Evolutionary conservation across 192 early-diverging fungal genomes (phyloP).

Genomic region (Coemansia guatemalensis): DNA sequence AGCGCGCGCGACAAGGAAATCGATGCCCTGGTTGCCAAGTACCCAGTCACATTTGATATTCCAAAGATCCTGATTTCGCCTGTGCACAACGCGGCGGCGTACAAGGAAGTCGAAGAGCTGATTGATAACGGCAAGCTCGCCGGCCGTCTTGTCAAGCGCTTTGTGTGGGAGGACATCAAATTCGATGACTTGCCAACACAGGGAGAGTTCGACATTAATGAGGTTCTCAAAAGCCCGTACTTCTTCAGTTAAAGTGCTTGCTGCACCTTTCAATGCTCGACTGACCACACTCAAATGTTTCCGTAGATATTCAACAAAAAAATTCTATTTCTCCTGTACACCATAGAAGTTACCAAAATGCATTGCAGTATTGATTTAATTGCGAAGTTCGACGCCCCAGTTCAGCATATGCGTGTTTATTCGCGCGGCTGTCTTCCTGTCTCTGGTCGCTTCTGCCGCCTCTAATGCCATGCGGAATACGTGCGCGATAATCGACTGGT

Average conservation of each 20-base stretch:
- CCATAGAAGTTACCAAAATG: neutral
- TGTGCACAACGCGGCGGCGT: neutral
- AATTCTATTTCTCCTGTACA: neutral
- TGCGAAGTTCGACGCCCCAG: conserved; percentile 20
- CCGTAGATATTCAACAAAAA: neutral
- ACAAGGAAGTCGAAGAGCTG: conserved; percentile 8
- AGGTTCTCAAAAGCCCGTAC: conserved; percentile 79
- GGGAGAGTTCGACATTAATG: conserved; percentile 82
- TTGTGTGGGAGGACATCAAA: conserved; percentile 59
- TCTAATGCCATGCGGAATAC: conserved; percentile 43
- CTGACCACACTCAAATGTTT: neutral
- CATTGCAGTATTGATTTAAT: neutral
- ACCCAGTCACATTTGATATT: conserved; percentile 4
- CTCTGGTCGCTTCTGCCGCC: conserved; percentile 11
- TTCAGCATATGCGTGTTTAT: conserved; percentile 31
- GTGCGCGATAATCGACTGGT: conserved; percentile 10
- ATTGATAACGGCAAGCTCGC: conserved; percentile 20
- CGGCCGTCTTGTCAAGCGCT: conserved; percentile 20
- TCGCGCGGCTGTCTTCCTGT: conserved; percentile 3
- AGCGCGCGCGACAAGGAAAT: conserved; percentile 37
- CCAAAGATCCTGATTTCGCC: conserved; percentile 12
- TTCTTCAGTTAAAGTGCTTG: conserved; percentile 76
- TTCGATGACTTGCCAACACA: conserved; percentile 76
- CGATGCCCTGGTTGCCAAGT: conserved; percentile 29
- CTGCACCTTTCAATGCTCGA: neutral